phyloP scores from a whole-genome alignment of 768 basidiomycete genomes.

The Sarcodon sp. region DNA sequence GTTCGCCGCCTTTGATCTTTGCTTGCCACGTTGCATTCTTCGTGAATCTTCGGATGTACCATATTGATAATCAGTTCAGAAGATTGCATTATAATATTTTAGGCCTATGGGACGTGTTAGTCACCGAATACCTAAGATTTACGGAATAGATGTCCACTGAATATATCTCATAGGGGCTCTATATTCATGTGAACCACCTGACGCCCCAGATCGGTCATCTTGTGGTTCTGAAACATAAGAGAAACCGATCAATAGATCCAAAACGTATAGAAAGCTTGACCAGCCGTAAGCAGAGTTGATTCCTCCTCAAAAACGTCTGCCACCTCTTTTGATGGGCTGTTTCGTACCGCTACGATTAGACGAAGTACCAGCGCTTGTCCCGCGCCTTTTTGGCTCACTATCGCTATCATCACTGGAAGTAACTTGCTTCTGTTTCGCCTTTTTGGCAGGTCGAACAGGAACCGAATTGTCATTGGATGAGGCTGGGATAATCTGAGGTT shows the following conservation, averaged over 20 bases:
- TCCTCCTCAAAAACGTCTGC: slow-evolving; percentile 49
- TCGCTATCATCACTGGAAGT: slow-evolving; percentile 34
- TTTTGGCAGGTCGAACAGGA: slow-evolving; percentile 26
- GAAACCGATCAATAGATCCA: slow-evolving; percentile 1
- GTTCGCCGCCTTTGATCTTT: no score
- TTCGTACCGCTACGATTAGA: slow-evolving; percentile 37
- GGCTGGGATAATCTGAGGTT: neutral
- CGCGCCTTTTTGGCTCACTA: slow-evolving; percentile 38
- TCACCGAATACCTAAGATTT: no score
- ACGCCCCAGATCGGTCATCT: no score
- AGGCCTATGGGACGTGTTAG: no score
- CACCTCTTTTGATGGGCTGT: slow-evolving; percentile 68
- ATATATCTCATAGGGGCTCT: no score
- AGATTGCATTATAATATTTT: no score
- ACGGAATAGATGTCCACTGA: no score
- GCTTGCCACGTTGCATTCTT: no score
- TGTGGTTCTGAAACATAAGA: slow-evolving; percentile 1
- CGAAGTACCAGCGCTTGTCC: slow-evolving; percentile 26
- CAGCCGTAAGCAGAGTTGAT: neutral
- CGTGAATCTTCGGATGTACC: no score
- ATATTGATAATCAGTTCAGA: no score
- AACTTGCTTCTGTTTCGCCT: slow-evolving; percentile 18
- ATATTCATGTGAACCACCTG: no score
- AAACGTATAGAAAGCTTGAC: neutral
- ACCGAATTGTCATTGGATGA: slow-evolving; percentile 34